Percentiles rank a stretch among this genome's conserved stretches.
Conservation (phyloP, 495 filamentous ascomycete species). For the Aspergillus heteromorphus region DNA sequence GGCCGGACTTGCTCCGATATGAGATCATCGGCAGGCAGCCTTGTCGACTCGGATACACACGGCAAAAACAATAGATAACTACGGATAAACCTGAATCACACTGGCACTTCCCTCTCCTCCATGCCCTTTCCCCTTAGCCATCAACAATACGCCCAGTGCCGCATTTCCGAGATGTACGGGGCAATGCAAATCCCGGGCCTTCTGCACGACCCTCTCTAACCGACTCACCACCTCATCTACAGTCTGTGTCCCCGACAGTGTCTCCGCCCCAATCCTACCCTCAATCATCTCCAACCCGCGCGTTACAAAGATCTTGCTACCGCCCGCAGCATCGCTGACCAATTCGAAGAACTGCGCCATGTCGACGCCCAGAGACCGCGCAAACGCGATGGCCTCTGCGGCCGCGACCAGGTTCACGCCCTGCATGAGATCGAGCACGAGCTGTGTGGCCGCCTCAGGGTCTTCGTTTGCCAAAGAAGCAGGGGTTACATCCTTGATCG, state of each 20-base stretch:
- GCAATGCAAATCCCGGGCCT: slow-evolving; percentile 49
- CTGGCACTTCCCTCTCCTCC: slow-evolving; percentile 28
- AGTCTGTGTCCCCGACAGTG: slow-evolving; percentile 27
- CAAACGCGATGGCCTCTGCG: slow-evolving; percentile 63
- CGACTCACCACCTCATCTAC: slow-evolving; percentile 52
- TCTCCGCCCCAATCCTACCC: slow-evolving; percentile 24
- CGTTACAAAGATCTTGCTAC: slow-evolving; percentile 55
- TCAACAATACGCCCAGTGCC: slow-evolving; percentile 33
- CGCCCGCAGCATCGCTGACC: slow-evolving; percentile 65
- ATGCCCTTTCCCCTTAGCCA: slow-evolving; percentile 29
- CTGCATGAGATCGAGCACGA: slow-evolving; percentile 55
- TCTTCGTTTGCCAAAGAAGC: slow-evolving; percentile 25
- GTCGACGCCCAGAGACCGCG: slow-evolving; percentile 55
- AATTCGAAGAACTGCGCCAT: slow-evolving; percentile 60
- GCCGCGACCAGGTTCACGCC: slow-evolving; percentile 62
- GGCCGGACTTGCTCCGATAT: slow-evolving; percentile 18
- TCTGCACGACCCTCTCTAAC: slow-evolving; percentile 55
- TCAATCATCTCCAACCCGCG: slow-evolving; percentile 51
- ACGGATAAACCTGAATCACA: slow-evolving; percentile 33
- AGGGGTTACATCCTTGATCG: slow-evolving; percentile 31
- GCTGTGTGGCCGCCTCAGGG: slow-evolving; percentile 30
- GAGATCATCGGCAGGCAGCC: neutral
- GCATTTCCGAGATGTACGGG: slow-evolving; percentile 40
- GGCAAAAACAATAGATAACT: slow-evolving; percentile 3
- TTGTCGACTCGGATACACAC: neutral